Evolutionary conservation across 1,139 yeast species (phyloP).

Genomic region (Hansenula anomala): DNA sequence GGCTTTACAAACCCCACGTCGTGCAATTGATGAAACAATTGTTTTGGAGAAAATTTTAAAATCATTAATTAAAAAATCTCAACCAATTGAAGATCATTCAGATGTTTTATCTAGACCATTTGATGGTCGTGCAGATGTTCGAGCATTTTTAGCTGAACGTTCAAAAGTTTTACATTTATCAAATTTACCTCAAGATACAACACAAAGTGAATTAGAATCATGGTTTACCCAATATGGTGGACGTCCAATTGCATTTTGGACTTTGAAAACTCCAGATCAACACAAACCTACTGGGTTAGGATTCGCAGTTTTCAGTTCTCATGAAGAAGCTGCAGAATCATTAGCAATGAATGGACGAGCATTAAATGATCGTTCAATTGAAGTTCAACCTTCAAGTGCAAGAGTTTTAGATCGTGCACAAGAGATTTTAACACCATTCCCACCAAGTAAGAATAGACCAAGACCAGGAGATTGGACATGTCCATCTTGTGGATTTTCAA

Average conservation of each 20-base stretch:
- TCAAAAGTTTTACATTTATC: constrained; percentile 76
- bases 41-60: constrained; percentile 40
- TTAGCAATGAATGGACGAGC: constrained; percentile 76
- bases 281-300: constrained; percentile 55
- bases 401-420: constrained; percentile 75
- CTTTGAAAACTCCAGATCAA: constrained; percentile 57
- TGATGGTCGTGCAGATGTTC: constrained; percentile 67
- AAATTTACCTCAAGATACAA: constrained; percentile 78
- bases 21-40: constrained; percentile 33
- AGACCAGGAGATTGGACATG: constrained; percentile 98
- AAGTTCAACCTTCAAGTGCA: constrained; percentile 82
- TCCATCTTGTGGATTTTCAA: constrained; percentile 92
- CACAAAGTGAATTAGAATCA: constrained; percentile 84
- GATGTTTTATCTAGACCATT: constrained; percentile 66
- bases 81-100: constrained; percentile 47
- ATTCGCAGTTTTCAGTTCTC: constrained; percentile 79
- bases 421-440: constrained; percentile 78
- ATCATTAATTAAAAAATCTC: constrained; percentile 49
- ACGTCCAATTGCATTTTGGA: constrained; percentile 87
- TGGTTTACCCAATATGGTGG: constrained; percentile 91
- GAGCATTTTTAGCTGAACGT: constrained; percentile 63
- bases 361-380: constrained; percentile 69
- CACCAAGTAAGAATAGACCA: constrained; percentile 84
- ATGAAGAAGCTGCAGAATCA: constrained; percentile 81
- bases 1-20: constrained; percentile 24